phyloP scores from a whole-genome alignment of 331 rosid genomes.

The Malus hybrid region DNA sequence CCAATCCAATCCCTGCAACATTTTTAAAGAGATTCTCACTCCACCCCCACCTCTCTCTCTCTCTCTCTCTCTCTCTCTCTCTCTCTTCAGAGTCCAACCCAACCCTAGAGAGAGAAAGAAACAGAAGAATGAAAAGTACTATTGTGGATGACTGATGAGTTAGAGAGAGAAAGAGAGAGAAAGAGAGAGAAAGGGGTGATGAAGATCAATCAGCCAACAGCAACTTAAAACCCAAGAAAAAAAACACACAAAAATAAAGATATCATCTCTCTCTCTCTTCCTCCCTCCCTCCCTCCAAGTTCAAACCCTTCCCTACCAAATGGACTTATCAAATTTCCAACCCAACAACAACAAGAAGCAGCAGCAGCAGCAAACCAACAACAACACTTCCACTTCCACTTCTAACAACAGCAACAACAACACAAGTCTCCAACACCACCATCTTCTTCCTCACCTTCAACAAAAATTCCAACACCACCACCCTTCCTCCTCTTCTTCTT shows the following conservation, averaged over 20 bases:
- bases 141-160: background rate
- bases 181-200: background rate
- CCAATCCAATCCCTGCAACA: background rate
- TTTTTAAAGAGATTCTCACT: conserved; percentile 1
- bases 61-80: conserved; percentile 30
- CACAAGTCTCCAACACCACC: conserved; percentile 29
- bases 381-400: background rate
- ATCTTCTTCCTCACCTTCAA: conserved; percentile 6
- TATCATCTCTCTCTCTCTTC: background rate
- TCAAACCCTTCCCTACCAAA: conserved; percentile 48
- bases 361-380: conserved; percentile 19
- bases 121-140: background rate
- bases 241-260: background rate
- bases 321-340: conserved; percentile 78
- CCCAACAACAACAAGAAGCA: conserved; percentile 40
- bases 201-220: conserved; percentile 3
- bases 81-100: conserved; percentile 16
- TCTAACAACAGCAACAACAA: conserved; percentile 13
- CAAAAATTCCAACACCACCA: conserved; percentile 18
- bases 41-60: conserved; percentile 3
- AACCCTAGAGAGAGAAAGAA: background rate
- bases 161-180: background rate
- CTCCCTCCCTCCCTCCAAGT: background rate
- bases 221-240: conserved; percentile 2
- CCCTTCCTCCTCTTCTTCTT: background rate